Conservation (phyloP, 352 stramenopile genomes). For the Achlya hypogyna region DNA sequence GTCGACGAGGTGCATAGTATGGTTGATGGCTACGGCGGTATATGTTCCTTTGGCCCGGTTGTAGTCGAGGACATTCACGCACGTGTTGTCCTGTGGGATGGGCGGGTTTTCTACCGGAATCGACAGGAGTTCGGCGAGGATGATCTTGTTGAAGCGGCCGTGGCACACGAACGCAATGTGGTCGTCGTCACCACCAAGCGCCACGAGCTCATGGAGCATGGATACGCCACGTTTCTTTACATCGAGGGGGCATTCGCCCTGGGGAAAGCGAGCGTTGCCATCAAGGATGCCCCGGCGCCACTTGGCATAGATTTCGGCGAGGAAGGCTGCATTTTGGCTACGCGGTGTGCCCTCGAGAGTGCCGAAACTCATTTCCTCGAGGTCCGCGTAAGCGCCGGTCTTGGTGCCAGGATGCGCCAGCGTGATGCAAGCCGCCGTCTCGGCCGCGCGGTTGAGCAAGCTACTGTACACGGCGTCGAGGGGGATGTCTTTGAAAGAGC, state of each 20-base stretch:
- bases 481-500: conserved; percentile 56
- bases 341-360: conserved; percentile 56
- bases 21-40: conserved; percentile 53
- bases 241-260: conserved; percentile 55
- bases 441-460: conserved; percentile 34
- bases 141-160: conserved; percentile 79
- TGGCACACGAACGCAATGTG: conserved; percentile 73
- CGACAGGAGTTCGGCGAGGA: conserved; percentile 30
- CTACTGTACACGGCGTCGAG: conserved; percentile 64
- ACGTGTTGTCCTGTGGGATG: conserved; percentile 76
- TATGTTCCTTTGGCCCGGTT: conserved; percentile 47
- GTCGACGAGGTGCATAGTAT: conserved; percentile 11
- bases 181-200: conserved; percentile 28
- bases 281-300: conserved; percentile 50
- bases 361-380: conserved; percentile 83
- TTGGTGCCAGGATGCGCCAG: conserved; percentile 39
- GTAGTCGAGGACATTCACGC: conserved; percentile 78
- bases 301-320: conserved; percentile 49
- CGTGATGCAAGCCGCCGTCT: conserved; percentile 45
- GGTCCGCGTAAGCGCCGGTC: conserved; percentile 46
- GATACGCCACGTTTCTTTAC: conserved; percentile 51
- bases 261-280: conserved; percentile 34
- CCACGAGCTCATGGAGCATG: conserved; percentile 54
- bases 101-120: conserved; percentile 55
- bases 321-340: conserved; percentile 26